phyloP scores from a whole-genome alignment of 2,329 filamentous ascomycete species.

The Domatiomyces catenatus region DNA sequence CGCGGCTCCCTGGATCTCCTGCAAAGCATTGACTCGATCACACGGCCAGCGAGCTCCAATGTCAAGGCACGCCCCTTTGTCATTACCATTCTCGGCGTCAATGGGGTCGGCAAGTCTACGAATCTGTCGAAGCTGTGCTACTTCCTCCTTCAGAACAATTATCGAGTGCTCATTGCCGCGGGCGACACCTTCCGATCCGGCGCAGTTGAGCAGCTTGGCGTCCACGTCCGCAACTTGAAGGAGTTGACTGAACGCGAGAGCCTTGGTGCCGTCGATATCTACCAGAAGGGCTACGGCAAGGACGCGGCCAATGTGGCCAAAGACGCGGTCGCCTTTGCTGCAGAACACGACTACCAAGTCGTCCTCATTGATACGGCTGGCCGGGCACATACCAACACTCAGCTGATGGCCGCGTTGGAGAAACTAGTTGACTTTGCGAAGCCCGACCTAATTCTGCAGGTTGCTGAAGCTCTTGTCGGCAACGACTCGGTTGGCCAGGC shows the following conservation, averaged over 20 bases:
- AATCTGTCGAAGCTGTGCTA: conserved; percentile 97
- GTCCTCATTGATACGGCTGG: conserved; percentile 95
- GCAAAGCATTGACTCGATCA: conserved; percentile 74
- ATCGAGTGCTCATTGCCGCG: conserved; percentile 83
- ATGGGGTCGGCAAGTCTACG: conserved; percentile 95
- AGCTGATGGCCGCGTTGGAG: conserved; percentile 89
- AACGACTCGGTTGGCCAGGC: conserved; percentile 93
- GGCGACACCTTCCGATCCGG: conserved; percentile 95
- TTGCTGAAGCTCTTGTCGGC: conserved; percentile 80
- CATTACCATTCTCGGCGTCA: conserved; percentile 95
- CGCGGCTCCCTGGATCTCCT: conserved; percentile 89
- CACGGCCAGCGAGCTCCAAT: conserved; percentile 48
- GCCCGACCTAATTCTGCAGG: conserved; percentile 98
- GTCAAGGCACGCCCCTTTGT: conserved; percentile 69
- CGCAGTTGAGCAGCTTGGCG: conserved; percentile 88
- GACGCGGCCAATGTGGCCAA: conserved; percentile 91
- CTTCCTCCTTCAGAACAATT: conserved; percentile 93
- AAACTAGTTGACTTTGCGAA: conserved; percentile 94
- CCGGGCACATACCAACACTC: conserved; percentile 83
- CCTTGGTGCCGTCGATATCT: conserved; percentile 67
- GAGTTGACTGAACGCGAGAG: conserved; percentile 76
- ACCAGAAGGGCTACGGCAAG: conserved; percentile 95
- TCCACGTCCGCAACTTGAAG: conserved; percentile 85
- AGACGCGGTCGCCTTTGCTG: conserved; percentile 73
- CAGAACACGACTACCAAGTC: conserved; percentile 66